phyloP scores from a whole-genome alignment of 768 basidiomycete species.

The Pleurotus sapidus region DNA sequence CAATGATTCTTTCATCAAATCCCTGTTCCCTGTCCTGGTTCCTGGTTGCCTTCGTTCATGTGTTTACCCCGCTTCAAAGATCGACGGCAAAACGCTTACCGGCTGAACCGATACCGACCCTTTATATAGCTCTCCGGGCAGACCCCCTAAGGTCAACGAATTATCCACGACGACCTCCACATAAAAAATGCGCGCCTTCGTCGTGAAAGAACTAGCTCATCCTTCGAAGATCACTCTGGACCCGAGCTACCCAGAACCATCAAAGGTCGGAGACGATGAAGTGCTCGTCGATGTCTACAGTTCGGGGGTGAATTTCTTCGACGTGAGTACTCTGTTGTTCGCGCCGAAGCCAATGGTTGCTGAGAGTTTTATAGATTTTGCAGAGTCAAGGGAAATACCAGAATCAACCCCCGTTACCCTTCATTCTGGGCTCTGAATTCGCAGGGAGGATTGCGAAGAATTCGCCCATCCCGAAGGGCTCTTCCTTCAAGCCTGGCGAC shows the following conservation, averaged over 20 bases:
- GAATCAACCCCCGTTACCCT: conserved; percentile 78
- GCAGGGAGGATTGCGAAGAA: conserved; percentile 68
- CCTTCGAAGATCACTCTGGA: conserved; percentile 60
- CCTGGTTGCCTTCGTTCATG: neutral
- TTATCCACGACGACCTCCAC: neutral
- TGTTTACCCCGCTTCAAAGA: neutral
- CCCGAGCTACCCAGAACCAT: conserved; percentile 56
- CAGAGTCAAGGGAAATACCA: conserved; percentile 93
- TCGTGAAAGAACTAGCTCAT: conserved; percentile 66
- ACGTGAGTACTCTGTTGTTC: conserved; percentile 32
- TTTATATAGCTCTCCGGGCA: neutral
- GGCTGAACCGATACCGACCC: conserved; percentile 8
- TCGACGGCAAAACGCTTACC: neutral
- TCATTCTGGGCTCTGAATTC: conserved; percentile 83
- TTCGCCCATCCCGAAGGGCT: conserved; percentile 79
- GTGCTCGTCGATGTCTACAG: conserved; percentile 76
- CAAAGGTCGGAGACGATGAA: conserved; percentile 39
- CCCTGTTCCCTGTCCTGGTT: neutral
- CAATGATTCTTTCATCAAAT: neutral
- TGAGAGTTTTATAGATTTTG: conserved; percentile 49
- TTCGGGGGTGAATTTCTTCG: conserved; percentile 78
- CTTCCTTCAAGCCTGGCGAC: conserved; percentile 78
- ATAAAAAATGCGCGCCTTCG: conserved; percentile 70
- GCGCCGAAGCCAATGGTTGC: no score
- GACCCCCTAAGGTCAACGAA: neutral